phyloP scores from a whole-genome alignment of 441 rosid species.

The Arabidopsis hybrid region DNA sequence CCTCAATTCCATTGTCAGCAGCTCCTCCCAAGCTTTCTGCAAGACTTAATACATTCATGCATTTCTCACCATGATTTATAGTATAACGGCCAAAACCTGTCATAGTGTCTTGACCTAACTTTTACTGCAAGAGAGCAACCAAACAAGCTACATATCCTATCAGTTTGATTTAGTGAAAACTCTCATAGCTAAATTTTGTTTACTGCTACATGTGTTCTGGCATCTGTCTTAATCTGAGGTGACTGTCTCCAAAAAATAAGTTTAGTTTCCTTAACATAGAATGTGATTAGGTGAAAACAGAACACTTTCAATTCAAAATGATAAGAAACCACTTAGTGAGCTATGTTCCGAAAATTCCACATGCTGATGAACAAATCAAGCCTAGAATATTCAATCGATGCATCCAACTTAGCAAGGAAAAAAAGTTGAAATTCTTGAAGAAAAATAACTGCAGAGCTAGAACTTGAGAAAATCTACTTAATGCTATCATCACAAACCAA shows the following conservation, averaged over 20 bases:
- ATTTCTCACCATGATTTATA: conserved; percentile 18
- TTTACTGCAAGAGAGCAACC: conserved; percentile 24
- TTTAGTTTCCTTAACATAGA: background rate
- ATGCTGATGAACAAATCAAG: conserved; percentile 24
- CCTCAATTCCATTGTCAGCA: conserved; percentile 50
- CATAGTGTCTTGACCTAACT: conserved; percentile 16
- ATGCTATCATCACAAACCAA: too few species aligned
- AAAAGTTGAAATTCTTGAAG: too few species aligned
- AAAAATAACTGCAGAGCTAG: too few species aligned
- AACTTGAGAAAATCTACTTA: too few species aligned
- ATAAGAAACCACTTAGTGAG: conserved; percentile 44
- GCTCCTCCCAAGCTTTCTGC: conserved; percentile 66
- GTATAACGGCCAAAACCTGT: conserved; percentile 17
- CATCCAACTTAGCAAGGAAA: too few species aligned
- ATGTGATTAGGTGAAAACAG: background rate
- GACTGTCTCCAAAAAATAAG: background rate
- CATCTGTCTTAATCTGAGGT: conserved; percentile 4
- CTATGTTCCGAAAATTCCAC: conserved; percentile 38
- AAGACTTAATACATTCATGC: conserved; percentile 7
- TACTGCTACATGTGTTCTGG: conserved; percentile 25
- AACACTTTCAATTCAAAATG: conserved; percentile 1
- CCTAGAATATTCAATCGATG: too few species aligned
- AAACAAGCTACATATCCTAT: conserved; percentile 48
- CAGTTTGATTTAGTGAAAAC: conserved; percentile 41
- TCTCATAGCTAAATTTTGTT: conserved; percentile 8